A percentile compares a stretch with the other conserved stretches of the same genome.
Conservation (phyloP, 306 rosid genomes). For the Acacia confusa region DNA sequence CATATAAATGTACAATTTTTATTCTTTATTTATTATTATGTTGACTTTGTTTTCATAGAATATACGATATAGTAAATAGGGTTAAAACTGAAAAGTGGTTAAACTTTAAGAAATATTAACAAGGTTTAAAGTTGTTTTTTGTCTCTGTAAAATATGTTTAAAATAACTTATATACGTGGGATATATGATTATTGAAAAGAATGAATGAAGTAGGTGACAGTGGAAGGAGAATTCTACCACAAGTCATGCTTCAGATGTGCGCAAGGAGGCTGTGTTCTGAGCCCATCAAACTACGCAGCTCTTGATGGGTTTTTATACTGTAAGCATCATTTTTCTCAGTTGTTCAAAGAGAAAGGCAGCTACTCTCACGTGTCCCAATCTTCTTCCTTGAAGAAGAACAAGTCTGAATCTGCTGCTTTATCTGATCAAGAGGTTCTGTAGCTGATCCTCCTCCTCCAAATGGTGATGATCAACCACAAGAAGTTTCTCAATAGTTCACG, state of each 20-base stretch:
- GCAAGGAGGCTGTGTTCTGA: conserved; percentile 67
- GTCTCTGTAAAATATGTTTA: no score
- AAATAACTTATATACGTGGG: no score
- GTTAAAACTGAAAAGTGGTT: no score
- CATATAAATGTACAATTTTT: no score
- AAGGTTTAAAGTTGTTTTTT: no score
- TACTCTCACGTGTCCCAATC: conserved; percentile 54
- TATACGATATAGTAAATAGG: no score
- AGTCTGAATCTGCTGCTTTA: background rate
- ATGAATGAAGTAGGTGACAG: conserved; percentile 41
- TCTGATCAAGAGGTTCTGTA: background rate
- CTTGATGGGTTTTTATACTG: conserved; percentile 72
- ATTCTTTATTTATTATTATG: no score
- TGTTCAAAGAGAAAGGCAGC: conserved; percentile 84
- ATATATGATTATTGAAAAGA: no score
- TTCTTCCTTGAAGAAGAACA: conserved; percentile 59
- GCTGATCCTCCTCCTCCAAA: background rate
- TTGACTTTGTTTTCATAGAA: no score
- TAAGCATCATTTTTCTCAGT: conserved; percentile 77
- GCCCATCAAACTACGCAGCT: conserved; percentile 70
- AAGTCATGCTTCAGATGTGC: conserved; percentile 74
- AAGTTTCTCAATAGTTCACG: background rate
- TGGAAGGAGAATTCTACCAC: conserved; percentile 75
- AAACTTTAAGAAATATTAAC: no score
- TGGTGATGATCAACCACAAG: background rate